phyloP scores from a whole-genome alignment of 2,329 filamentous ascomycete species.

The Phialocephala sp. region DNA sequence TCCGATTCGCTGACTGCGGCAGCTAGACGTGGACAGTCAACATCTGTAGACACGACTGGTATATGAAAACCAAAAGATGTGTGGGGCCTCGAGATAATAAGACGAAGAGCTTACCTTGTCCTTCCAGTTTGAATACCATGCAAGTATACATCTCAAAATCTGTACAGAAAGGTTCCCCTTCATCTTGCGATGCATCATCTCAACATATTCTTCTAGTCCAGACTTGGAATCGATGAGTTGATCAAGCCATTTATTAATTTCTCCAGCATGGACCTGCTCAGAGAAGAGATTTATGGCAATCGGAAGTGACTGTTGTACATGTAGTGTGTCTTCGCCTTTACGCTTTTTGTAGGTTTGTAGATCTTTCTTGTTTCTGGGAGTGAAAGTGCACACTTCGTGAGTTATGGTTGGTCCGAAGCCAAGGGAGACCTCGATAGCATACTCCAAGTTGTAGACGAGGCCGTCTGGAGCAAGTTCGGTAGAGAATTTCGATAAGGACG shows the following conservation, averaged over 20 bases:
- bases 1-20: neutral
- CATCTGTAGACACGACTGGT: neutral
- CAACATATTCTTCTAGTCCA: slow-evolving; percentile 10
- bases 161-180: slow-evolving; percentile 1
- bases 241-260: slow-evolving; percentile 14
- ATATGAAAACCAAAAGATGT: neutral
- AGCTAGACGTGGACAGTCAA: slow-evolving; percentile 1
- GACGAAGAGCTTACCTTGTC: neutral
- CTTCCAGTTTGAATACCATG: slow-evolving; percentile 1
- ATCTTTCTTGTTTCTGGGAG: neutral
- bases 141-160: slow-evolving; percentile 8
- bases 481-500: neutral
- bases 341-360: neutral
- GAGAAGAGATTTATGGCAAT: neutral
- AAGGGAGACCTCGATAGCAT: neutral
- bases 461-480: neutral
- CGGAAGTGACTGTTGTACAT: neutral
- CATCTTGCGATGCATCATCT: slow-evolving; percentile 4
- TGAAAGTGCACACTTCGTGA: neutral
- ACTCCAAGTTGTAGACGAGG: neutral
- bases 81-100: neutral
- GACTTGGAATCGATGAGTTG: slow-evolving; percentile 10
- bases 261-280: slow-evolving; percentile 4
- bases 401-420: neutral
- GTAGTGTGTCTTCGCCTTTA: neutral